Percentiles rank a stretch among this genome's conserved stretches.
These are phyloP conservation scores for Schizonepeta tenuifolia DNA, from an alignment of 257 asterid genomes.

Conservation along the genomic window DNA sequence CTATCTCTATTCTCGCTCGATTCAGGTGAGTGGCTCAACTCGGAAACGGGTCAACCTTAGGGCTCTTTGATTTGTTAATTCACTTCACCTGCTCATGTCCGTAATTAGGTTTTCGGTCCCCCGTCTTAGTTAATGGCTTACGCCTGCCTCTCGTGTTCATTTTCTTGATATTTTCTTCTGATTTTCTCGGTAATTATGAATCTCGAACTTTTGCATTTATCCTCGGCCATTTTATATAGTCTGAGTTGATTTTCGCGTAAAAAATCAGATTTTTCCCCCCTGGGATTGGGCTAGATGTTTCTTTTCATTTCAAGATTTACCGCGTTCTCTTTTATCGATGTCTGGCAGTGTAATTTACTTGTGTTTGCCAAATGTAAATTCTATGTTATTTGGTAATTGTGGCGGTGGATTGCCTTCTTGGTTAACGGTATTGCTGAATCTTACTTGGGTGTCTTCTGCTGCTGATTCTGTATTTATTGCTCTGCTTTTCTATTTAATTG, in stretches of 20 bases:
- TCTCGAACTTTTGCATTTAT: conserved; percentile 30
- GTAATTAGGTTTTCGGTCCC: conserved; percentile 13
- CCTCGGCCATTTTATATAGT: conserved; percentile 12
- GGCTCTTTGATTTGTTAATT: conserved; percentile 42
- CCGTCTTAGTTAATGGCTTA: conserved; percentile 7
- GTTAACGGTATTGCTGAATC: conserved; percentile 12
- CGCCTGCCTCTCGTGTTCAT: not conserved
- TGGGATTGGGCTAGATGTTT: conserved; percentile 23
- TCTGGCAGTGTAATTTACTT: conserved; percentile 23
- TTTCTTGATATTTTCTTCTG: not conserved
- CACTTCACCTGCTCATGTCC: conserved; percentile 34
- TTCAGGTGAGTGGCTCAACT: conserved; percentile 48
- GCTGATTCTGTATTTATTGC: conserved; percentile 19
- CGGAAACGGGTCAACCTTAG: conserved; percentile 51
- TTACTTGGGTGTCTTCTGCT: not conserved
- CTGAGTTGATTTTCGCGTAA: conserved; percentile 8
- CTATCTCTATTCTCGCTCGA: conserved; percentile 26
- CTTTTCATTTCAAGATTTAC: not conserved
- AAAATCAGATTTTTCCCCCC: not conserved
- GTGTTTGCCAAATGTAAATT: not conserved
- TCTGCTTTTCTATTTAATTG: conserved; percentile 12
- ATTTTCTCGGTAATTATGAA: conserved; percentile 36
- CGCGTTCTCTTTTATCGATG: conserved; percentile 21
- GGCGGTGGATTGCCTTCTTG: conserved; percentile 16
- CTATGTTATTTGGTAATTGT: not conserved